Base-by-base conservation (phyloP, 2,329 filamentous ascomycete species). In the Gnomoniopsis sp. region DNA sequence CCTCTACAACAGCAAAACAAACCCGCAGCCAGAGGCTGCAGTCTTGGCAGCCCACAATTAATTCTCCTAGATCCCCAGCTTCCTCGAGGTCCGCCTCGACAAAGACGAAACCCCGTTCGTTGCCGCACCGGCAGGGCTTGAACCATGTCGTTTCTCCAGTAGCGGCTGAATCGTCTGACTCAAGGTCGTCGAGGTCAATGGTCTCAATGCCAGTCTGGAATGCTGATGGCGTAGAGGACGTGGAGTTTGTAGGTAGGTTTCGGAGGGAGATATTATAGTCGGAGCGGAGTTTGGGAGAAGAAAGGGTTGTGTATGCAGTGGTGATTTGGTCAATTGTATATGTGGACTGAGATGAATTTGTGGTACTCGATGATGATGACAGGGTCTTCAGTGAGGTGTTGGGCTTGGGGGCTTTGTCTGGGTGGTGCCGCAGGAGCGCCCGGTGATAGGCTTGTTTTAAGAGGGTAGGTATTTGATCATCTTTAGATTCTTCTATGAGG, bases 21-120 rank as follows among this genome's bases (percentile, higher is more conserved):
- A 89, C 84, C 57, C 80, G 79, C 53, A 88, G 69, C 85, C 85
- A 88, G 49, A 89, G 73, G 67, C 86, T 88, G 64, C 86, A 89
- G 65, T 88, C 86, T 57, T 77, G 76, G 66, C 86, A 89, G 12
- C 83, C 86, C 44, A 89, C 85, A 69, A 87, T 77, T 49, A 88
- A 70, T 67, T 86, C 83, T 10, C 85, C 81, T 62, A 82, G 76
- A 53, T 83, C 81, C 49, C 76, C 78, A 43, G 79, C 81, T 67
- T 81, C 83, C 63, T 85, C 81, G 51, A 89, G 72, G 67, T 88
- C 84, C 10, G 70, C 71, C 70, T 88, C 86, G 17, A 70, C 73
- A 62, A 88, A 80, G 30, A 79, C 69, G 67, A 84, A 89, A 1
- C 86, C 86, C 43, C 79, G 76, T 34, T 77, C 74, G 68, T 88